Conservation (phyloP, 2,329 filamentous ascomycete species). For the Apiospora arundinis region DNA sequence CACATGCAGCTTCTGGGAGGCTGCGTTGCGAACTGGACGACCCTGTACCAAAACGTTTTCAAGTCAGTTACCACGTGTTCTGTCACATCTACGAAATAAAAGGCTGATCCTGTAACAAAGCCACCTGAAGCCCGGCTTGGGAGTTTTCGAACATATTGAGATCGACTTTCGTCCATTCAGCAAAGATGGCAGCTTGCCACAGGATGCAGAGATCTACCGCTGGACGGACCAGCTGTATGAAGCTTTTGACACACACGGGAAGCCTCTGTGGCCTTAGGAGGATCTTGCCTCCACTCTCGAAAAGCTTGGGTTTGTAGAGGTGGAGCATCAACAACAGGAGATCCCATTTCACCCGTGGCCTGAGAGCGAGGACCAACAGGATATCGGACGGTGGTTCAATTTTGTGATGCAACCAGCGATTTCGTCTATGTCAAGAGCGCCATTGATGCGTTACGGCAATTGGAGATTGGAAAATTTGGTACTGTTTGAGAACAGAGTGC, state of each 20-base stretch:
- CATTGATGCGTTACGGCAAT: conserved; percentile 69
- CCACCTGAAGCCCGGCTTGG: conserved; percentile 77
- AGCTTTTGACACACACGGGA: conserved; percentile 69
- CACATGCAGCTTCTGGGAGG: conserved; percentile 82
- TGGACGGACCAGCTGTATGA: conserved; percentile 75
- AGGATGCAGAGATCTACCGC: conserved; percentile 62
- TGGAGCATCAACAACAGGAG: conserved; percentile 72
- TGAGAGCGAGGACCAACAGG: conserved; percentile 65
- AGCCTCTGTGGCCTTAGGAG: conserved; percentile 66
- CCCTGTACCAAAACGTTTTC: conserved; percentile 74
- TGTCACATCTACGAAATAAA: background rate
- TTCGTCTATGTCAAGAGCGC: conserved; percentile 74
- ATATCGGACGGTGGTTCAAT: conserved; percentile 84
- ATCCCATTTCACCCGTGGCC: conserved; percentile 80
- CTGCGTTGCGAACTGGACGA: conserved; percentile 77
- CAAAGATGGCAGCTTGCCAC: conserved; percentile 67
- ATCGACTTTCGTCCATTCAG: conserved; percentile 83
- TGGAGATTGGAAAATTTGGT: conserved; percentile 69
- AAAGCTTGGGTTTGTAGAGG: conserved; percentile 78
- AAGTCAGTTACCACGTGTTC: conserved; percentile 52
- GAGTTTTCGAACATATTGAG: conserved; percentile 86
- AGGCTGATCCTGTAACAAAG: conserved; percentile 45
- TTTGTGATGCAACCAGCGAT: conserved; percentile 76
- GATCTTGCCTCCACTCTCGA: conserved; percentile 66
- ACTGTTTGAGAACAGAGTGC: conserved; percentile 66